Conservation (phyloP, 176 grass and related monocot species). For the Saccharum officinarum region DNA sequence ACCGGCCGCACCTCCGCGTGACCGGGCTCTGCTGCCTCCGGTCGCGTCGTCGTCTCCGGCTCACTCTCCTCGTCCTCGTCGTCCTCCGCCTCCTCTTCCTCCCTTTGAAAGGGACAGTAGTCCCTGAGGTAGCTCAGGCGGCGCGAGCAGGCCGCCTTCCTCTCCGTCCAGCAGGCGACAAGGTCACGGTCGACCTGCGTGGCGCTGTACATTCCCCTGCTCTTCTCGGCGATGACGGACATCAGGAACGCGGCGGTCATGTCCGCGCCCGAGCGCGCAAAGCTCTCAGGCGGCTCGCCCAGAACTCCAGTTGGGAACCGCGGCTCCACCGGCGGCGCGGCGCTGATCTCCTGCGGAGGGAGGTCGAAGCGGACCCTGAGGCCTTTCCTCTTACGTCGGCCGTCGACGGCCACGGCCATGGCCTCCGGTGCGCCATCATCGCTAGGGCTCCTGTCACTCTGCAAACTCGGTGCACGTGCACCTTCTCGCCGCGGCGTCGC, state of each 20-base stretch:
- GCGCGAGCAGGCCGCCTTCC: not conserved
- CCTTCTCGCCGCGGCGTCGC: not conserved
- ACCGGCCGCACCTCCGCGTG: not conserved
- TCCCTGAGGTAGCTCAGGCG: slow-evolving; percentile 4
- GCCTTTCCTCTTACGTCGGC: not conserved
- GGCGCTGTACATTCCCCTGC: not conserved
- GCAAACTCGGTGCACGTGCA: not conserved
- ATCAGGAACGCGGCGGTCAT: not conserved
- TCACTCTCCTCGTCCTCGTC: not conserved
- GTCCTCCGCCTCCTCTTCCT: not conserved
- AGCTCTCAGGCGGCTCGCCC: not conserved
- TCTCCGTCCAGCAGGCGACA: not conserved
- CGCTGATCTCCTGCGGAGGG: not conserved
- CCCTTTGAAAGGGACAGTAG: slow-evolving; percentile 11
- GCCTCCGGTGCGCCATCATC: not conserved
- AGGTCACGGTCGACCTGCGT: not conserved
- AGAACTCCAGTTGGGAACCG: not conserved
- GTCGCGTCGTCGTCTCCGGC: not conserved
- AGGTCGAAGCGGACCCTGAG: not conserved
- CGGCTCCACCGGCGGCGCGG: not conserved
- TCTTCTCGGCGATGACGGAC: not conserved
- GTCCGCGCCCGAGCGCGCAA: not conserved
- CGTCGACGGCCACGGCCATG: no score
- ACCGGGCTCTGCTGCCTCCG: not conserved
- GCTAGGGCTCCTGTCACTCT: not conserved